Percentiles rank a stretch among this genome's conserved stretches.
Evolutionary conservation across 495 filamentous ascomycete species (phyloP).

Genomic region (Gamarada debralockiae): DNA sequence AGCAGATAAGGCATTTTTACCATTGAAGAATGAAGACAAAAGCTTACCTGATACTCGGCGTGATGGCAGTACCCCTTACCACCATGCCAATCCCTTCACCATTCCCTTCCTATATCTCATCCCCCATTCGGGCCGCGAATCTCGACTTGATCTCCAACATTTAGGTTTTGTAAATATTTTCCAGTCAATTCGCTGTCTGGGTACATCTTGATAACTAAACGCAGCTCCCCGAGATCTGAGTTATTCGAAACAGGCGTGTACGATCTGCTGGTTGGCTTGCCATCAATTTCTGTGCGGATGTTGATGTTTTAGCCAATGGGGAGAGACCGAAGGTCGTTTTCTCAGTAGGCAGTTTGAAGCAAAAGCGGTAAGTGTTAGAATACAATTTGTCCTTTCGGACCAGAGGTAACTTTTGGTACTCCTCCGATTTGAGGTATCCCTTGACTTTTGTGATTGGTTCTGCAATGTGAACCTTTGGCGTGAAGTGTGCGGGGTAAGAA

Average conservation of each 20-base stretch:
- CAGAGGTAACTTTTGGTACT: slow-evolving; percentile 41
- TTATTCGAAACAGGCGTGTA: slow-evolving; percentile 53
- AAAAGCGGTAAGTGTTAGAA: slow-evolving; percentile 42
- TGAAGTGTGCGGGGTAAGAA: slow-evolving; percentile 37
- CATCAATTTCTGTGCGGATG: slow-evolving; percentile 43
- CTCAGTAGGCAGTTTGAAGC: slow-evolving; percentile 42
- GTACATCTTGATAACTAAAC: slow-evolving; percentile 47
- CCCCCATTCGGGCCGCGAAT: slow-evolving; percentile 46
- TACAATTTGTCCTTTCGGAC: slow-evolving; percentile 39
- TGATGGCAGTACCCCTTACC: slow-evolving; percentile 54
- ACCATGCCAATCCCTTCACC: slow-evolving; percentile 42
- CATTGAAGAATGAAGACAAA: not conserved
- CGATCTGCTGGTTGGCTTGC: slow-evolving; percentile 37
- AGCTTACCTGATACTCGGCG: slow-evolving; percentile 44
- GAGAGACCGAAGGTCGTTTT: slow-evolving; percentile 41
- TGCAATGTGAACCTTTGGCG: slow-evolving; percentile 24
- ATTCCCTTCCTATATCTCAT: slow-evolving; percentile 37
- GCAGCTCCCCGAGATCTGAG: slow-evolving; percentile 39
- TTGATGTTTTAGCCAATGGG: slow-evolving; percentile 51
- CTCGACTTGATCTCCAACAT: slow-evolving; percentile 38
- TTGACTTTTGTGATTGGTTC: slow-evolving; percentile 31
- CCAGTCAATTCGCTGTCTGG: slow-evolving; percentile 44
- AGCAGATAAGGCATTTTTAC: not conserved
- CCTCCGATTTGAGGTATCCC: slow-evolving; percentile 41
- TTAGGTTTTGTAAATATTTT: slow-evolving; percentile 40